Base-by-base conservation (phyloP, 179 eudicot genomes). In the Beta macrorhiza region DNA sequence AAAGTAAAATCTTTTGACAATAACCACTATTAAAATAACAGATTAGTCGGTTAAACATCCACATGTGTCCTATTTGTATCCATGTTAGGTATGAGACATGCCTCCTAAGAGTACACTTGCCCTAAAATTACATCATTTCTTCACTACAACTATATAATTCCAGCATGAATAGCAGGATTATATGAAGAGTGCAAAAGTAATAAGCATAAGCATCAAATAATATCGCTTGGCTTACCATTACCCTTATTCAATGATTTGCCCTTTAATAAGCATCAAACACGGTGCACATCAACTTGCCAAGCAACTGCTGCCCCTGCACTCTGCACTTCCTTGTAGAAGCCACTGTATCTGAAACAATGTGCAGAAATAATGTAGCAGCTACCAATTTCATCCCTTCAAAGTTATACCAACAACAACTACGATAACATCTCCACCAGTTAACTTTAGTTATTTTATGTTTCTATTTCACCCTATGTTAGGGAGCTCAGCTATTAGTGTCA, bases 281-380 rank as follows among this genome's bases (percentile, higher is more conserved):
- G 87, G 75, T 92, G 93, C 15, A 87, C 83, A 86, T 96, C 99
- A 29, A 94, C 69, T 85, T 96, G 99, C 99, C 98, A 96, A 32
- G 99, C 97, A 74, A 94, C 88, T 45, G 98, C 99, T 14, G 92
- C 96, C 64, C 99, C 99, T 7, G 97, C 98, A 82, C 99, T 97
- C 80, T 97, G 99, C 55, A 94, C 89, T 59, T 98, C 99, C 88
- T 94, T 97, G 80, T 97, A 93, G 82, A 97, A 97, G 52, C 99
- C 99, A 52, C 86, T 83, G 78, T 94, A 97, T 87, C 99, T 96
- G 89, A 77, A 91, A 83, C 79, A 76, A 79, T 62, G 14, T 17
- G 2, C 20, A 59, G 15, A 58, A 14, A 42, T n/a, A n/a, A 67
- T 13, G 10, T 37, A 57, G 45, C 19, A 65, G 32, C 5, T 25